Conservation (phyloP, 2,329 filamentous ascomycete species). For the Calonectria honghensis region DNA sequence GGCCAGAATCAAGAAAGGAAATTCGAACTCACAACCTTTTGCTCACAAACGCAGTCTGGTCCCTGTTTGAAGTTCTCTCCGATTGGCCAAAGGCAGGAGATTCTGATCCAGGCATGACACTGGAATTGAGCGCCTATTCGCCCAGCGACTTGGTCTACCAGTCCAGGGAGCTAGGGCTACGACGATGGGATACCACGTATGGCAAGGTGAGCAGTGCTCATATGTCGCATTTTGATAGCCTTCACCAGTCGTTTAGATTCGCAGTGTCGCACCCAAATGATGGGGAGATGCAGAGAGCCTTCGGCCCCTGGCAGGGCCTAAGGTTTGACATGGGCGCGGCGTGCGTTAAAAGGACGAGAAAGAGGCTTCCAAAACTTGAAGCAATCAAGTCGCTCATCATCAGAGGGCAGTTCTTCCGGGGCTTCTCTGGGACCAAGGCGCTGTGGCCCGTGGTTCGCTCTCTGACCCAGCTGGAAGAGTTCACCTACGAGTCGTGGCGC, state of each 20-base stretch:
- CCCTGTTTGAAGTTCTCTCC: neutral
- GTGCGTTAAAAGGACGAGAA: neutral
- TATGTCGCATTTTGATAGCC: rapidly evolving
- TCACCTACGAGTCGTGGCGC: neutral
- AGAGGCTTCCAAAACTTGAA: neutral
- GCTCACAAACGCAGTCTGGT: neutral
- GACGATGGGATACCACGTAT: neutral
- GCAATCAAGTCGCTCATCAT: neutral
- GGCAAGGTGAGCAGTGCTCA: neutral
- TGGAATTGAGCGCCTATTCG: neutral
- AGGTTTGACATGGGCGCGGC: neutral
- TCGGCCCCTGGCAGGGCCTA: neutral
- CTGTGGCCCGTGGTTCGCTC: neutral
- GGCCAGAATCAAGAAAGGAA: neutral
- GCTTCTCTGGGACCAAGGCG: neutral
- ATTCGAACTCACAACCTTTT: neutral
- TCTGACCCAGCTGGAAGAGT: neutral
- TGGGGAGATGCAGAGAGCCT: neutral
- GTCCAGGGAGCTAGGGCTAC: neutral
- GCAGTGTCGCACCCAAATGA: neutral
- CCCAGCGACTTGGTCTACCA: neutral
- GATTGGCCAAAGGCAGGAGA: neutral
- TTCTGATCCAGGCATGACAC: neutral
- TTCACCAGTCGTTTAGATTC: neutral
- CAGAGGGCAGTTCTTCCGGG: neutral